Evolutionary conservation across 768 basidiomycete species (phyloP).

Genomic region (Dendrothele bispora): DNA sequence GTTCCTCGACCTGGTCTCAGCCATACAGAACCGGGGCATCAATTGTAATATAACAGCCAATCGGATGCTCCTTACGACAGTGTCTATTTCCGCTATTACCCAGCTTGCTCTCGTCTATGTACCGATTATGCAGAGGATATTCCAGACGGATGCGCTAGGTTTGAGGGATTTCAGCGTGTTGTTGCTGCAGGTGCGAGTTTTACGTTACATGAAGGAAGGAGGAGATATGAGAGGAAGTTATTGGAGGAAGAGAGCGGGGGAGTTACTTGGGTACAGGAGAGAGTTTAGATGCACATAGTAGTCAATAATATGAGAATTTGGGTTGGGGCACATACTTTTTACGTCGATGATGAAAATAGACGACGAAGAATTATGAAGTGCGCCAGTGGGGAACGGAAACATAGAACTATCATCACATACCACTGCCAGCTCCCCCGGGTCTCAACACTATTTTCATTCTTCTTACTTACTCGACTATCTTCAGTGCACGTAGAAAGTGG

Average conservation of each 20-base stretch:
- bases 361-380: too few relatives aligned
- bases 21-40: slow-evolving; percentile 90
- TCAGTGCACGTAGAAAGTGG: too few relatives aligned
- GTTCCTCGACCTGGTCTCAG: slow-evolving; percentile 94
- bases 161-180: slow-evolving; percentile 69
- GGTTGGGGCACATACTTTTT: too few relatives aligned
- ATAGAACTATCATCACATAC: too few relatives aligned
- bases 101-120: slow-evolving; percentile 89
- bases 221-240: slow-evolving; percentile 69
- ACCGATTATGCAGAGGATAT: slow-evolving; percentile 86
- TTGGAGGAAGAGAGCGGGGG: slow-evolving; percentile 52
- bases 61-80: slow-evolving; percentile 86
- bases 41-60: slow-evolving; percentile 83
- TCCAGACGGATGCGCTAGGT: slow-evolving; percentile 87
- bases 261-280: slow-evolving; percentile 58
- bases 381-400: too few relatives aligned
- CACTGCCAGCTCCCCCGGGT: too few relatives aligned
- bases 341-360: too few relatives aligned
- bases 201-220: slow-evolving; percentile 72
- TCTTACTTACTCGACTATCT: too few relatives aligned
- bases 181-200: slow-evolving; percentile 64
- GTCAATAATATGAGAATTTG: too few relatives aligned
- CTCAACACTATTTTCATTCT: too few relatives aligned
- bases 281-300: slow-evolving; percentile 44
- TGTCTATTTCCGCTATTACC: slow-evolving; percentile 80